Evolutionary conservation across 441 rosid genomes (phyloP), one percentile per base, ranked within the genome.

Genomic region (Lepidium campestre): DNA sequence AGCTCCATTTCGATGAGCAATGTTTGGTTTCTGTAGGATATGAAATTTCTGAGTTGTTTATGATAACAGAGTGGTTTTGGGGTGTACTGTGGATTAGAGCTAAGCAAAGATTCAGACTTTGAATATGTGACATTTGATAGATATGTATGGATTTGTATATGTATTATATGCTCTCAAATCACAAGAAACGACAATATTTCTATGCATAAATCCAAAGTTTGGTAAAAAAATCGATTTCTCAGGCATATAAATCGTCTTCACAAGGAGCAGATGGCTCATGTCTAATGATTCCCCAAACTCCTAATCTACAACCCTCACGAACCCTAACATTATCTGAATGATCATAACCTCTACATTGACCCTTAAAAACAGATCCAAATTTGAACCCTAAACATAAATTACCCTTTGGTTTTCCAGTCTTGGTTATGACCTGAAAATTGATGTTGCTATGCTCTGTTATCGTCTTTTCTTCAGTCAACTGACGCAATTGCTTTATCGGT

Each of bases 1-100:
- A 20, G 86, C 95, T 72, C 90, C 96, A 10, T 93, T 91, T 76
- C 77, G 90, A 57, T 89, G 42, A 74, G 15, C 34, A 23, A 3
- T 32, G 34, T 47, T 71, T 64, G 65, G 59, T 31, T 47, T 64
- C 13, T 39, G 46, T 71, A 64, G 75, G 70, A 22, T 13, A 18
- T 27, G 35, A 62, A 56, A 13, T 17, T 14, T 68, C 23, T 31
- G 66, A 45, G 31, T 61, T 60, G 47, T 70, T 61, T 62, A 19
- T 25, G 68, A 42, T 35, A 36, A 36, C 50, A 44, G 62, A 45
- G 42, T 18, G 59, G 35, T 41, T 44, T 53, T 41, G 53, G 53
- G 20, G 10, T 11, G 17, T 34, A 12, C 6, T 45, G n/a, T 37
- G 61, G 61, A 54, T 31, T 65, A 40, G 9, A 18, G 31, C 13